Percentiles rank a stretch among this genome's conserved stretches.
These are phyloP conservation scores for Alternaria ventricosa DNA, from an alignment of 2,329 filamentous ascomycete species.

Conservation along the genomic window DNA sequence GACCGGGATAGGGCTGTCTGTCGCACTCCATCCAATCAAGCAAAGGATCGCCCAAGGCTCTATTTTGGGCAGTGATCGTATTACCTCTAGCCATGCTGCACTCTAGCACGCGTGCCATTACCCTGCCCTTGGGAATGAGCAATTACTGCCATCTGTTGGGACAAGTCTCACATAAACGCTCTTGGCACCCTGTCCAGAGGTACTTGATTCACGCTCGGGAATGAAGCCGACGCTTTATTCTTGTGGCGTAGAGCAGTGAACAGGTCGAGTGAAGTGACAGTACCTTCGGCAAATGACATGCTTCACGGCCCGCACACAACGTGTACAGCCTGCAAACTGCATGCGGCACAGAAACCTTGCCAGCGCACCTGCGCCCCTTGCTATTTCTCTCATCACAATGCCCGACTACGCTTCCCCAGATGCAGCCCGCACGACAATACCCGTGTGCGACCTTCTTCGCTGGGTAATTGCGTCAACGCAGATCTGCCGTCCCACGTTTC, in stretches of 20 bases:
- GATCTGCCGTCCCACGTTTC: slow-evolving; percentile 14
- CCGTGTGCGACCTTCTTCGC: slow-evolving; percentile 7
- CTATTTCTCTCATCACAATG: neutral
- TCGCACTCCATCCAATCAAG: slow-evolving; percentile 22
- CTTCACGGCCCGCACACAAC: neutral
- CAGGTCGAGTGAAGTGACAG: neutral
- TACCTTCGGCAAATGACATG: neutral
- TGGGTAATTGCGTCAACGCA: slow-evolving; percentile 4
- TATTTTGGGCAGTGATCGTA: slow-evolving; percentile 21
- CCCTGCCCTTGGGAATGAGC: slow-evolving; percentile 14
- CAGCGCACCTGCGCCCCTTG: neutral
- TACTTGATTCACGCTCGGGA: neutral
- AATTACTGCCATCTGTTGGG: slow-evolving; percentile 5
- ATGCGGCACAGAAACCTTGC: neutral
- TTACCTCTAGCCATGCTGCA: slow-evolving; percentile 9
- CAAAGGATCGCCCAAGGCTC: slow-evolving; percentile 24
- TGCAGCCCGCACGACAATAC: neutral
- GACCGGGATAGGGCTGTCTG: slow-evolving; percentile 30
- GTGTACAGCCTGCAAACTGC: neutral
- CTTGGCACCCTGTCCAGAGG: slow-evolving; percentile 9
- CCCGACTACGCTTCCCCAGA: neutral
- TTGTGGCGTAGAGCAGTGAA: neutral
- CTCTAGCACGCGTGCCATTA: slow-evolving; percentile 6
- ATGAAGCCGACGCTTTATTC: neutral
- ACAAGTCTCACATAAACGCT: slow-evolving; percentile 10